Percentiles rank a stretch among this genome's conserved stretches.
phyloP scores from a whole-genome alignment of 768 basidiomycete species.

The Leccinum ochraceum region DNA sequence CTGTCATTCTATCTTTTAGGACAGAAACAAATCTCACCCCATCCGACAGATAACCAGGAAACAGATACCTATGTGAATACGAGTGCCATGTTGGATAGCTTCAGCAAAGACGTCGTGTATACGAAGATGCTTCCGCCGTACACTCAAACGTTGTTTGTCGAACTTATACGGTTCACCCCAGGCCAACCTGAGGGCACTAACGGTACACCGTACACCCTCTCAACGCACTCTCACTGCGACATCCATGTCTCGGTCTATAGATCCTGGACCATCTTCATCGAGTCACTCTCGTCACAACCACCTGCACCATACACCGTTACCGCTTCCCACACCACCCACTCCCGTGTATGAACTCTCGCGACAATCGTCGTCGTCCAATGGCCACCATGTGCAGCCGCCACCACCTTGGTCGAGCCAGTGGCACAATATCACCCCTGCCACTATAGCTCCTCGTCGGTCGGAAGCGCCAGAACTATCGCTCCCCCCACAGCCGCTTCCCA shows the following conservation, averaged over 20 bases:
- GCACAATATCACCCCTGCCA: conserved; percentile 23
- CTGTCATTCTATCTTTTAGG: neutral
- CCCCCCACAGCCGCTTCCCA: conserved; percentile 13
- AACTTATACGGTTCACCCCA: conserved; percentile 53
- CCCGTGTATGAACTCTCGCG: conserved; percentile 35
- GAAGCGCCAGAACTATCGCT: conserved; percentile 27
- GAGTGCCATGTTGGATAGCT: conserved; percentile 70
- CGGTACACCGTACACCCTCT: conserved; percentile 11
- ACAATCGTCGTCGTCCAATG: conserved; percentile 32
- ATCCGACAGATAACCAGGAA: conserved; percentile 43
- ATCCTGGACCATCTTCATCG: conserved; percentile 34
- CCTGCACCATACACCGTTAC: conserved; percentile 32
- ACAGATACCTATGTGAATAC: conserved; percentile 68
- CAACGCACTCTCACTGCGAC: conserved; percentile 18
- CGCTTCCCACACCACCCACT: conserved; percentile 35
- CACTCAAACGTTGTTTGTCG: conserved; percentile 70
- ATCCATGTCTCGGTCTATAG: conserved; percentile 24
- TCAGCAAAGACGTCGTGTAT: conserved; percentile 70
- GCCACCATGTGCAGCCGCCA: conserved; percentile 36
- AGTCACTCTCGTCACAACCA: conserved; percentile 32
- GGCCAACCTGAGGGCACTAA: conserved; percentile 33
- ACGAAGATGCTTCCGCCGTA: conserved; percentile 65
- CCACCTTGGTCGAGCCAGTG: conserved; percentile 37
- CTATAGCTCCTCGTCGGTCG: conserved; percentile 20
- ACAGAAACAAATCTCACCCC: conserved; percentile 8